Evolutionary conservation across 495 filamentous ascomycete species (phyloP).

Genomic region (Pyrenopolyporus hunteri): DNA sequence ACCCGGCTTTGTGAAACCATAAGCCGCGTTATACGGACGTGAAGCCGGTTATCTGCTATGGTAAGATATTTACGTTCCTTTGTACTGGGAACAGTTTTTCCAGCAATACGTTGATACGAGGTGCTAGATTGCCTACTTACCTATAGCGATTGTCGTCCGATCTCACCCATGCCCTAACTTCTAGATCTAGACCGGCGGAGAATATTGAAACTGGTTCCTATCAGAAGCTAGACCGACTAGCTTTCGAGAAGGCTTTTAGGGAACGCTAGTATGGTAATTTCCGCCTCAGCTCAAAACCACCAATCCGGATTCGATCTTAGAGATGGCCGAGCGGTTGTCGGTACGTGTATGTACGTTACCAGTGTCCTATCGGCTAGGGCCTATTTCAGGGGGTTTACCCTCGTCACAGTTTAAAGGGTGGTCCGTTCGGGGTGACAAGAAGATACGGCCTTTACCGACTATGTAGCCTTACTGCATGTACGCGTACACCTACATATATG

Average conservation of each 20-base stretch:
- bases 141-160: slow-evolving; percentile 23
- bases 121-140: slow-evolving; percentile 18
- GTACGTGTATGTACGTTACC: too few species aligned
- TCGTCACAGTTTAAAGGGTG: slow-evolving; percentile 2
- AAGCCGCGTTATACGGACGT: background rate
- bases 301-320: slow-evolving; percentile 32
- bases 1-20: background rate
- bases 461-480: slow-evolving; percentile 28
- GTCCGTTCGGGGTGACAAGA: background rate
- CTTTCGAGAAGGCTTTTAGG: slow-evolving; percentile 28
- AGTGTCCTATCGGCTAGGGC: slow-evolving; percentile 14
- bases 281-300: slow-evolving; percentile 16
- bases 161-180: slow-evolving; percentile 16
- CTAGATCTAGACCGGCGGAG: slow-evolving; percentile 25
- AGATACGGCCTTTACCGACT: slow-evolving; percentile 16
- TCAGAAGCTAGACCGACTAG: slow-evolving; percentile 7
- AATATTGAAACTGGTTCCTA: slow-evolving; percentile 3
- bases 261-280: slow-evolving; percentile 27
- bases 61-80: too few species aligned
- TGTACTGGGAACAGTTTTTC: too few species aligned
- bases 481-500: too few species aligned
- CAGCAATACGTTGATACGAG: slow-evolving; percentile 35
- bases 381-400: slow-evolving; percentile 14
- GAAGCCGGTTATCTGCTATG: slow-evolving; percentile 4
- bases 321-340: slow-evolving; percentile 20